Base-by-base conservation (phyloP, 345 rosid genomes). In the Orychophragmus violaceus region DNA sequence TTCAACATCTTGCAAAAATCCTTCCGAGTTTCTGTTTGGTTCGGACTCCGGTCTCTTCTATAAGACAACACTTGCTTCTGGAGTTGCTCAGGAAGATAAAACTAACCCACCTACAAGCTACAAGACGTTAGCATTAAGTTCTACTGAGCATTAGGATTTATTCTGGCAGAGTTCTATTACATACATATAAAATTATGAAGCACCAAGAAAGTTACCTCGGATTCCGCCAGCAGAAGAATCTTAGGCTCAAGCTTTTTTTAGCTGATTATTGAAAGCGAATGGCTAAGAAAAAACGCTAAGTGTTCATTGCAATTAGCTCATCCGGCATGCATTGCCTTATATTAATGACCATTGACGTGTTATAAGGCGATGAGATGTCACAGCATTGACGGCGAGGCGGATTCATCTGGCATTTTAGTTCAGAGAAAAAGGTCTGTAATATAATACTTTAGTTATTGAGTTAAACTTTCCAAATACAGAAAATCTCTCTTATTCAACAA, bases 331-430 rank as follows among this genome's bases (percentile, higher is more conserved):
- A 66, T 58, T 66, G 60, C 19, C 72, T 73, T 39, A 73, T 23
- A 28, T 27, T 73, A 58, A 73, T 73, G 41, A 59, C 62, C 72
- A 73, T 73, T 53, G 77, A 66, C 23, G 61, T 73, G 58, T 73
- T 73, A 59, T 59, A 60, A 8, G 72, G 62, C 9, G 48, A 52
- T 13, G 67, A 59, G 11, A 73, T 66, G 48, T 66, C 77, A 53
- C 77, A 73, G 59, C 73, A 73, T 1, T 73, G 77, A 5, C 77
- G 77, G 18, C 72, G 72, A 5, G 68, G 68, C 2, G 66, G 19
- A 39, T 32, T 68, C 67, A 73, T 73, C 71, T 73, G 61, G 3
- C 37, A 30, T 51, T 29, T 9, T 3, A 5, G 28, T 18, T 16
- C 33, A 45, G 8, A 8, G 1, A 8, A 22, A 16, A 41, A n/a